These are phyloP conservation scores for Annulohypoxylon maeteangense DNA, from an alignment of 495 filamentous ascomycete species.

Conservation along the genomic window DNA sequence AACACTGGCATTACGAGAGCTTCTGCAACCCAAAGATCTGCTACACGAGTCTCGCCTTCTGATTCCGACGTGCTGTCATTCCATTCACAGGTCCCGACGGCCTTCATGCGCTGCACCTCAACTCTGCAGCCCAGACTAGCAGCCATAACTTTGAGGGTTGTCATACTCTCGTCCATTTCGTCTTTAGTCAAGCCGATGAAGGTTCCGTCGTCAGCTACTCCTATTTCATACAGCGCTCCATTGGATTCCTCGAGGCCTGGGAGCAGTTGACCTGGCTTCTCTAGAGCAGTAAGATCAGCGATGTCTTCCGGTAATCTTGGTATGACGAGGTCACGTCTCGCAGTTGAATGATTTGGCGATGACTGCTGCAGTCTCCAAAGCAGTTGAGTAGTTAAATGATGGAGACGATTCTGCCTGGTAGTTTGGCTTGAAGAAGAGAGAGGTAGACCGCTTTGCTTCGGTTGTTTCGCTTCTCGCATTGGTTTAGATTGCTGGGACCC, in stretches of 20 bases:
- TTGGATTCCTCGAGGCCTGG: constrained; percentile 91
- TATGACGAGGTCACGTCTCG: constrained; percentile 70
- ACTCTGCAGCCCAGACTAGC: constrained; percentile 88
- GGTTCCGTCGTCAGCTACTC: constrained; percentile 92
- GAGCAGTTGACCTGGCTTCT: constrained; percentile 70
- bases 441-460: constrained; percentile 45
- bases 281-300: constrained; percentile 60
- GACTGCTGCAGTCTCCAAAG: constrained; percentile 96
- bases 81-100: constrained; percentile 90
- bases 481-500: constrained; percentile 69
- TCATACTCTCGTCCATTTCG: constrained; percentile 90
- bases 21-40: constrained; percentile 87
- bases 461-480: constrained; percentile 68
- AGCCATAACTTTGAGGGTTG: constrained; percentile 87
- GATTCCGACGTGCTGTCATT: constrained; percentile 50
- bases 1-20: constrained; percentile 64
- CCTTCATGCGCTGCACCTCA: constrained; percentile 83
- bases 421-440: constrained; percentile 64
- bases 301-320: constrained; percentile 75
- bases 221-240: constrained; percentile 95
- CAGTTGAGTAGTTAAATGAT: constrained; percentile 93
- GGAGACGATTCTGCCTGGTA: constrained; percentile 78
- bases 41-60: constrained; percentile 48
- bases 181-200: constrained; percentile 90
- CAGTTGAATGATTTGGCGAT: constrained; percentile 86